phyloP scores from a whole-genome alignment of 2,329 filamentous ascomycete genomes.

The Aschersonia sp. region DNA sequence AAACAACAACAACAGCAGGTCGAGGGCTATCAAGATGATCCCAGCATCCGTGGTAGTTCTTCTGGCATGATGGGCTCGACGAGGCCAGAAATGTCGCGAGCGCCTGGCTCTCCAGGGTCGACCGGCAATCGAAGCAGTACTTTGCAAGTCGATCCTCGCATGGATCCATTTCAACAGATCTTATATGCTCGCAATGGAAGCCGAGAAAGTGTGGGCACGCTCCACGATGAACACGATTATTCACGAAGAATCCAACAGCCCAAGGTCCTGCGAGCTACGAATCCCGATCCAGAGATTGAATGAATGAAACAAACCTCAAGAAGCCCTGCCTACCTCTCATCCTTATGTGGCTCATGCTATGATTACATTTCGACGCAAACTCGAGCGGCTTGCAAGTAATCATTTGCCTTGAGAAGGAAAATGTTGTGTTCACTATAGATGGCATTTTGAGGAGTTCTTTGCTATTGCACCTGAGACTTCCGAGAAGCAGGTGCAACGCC shows the following conservation, averaged over 20 bases:
- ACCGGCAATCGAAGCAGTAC: constrained; percentile 36
- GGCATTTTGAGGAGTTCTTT: too few species aligned
- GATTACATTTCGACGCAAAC: too few species aligned
- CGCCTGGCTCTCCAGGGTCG: constrained; percentile 17
- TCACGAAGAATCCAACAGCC: constrained; percentile 43
- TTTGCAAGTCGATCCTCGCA: constrained; percentile 45
- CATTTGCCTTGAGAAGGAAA: too few species aligned
- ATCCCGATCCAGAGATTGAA: constrained; percentile 35
- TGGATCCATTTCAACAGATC: constrained; percentile 45
- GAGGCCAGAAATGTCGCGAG: constrained; percentile 26
- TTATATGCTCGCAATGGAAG: constrained; percentile 45
- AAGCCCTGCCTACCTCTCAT: too few species aligned
- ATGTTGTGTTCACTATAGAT: too few species aligned
- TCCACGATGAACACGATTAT: constrained; percentile 53
- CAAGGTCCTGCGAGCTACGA: constrained; percentile 46
- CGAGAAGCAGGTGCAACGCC: too few species aligned
- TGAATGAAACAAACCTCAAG: background rate
- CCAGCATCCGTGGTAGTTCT: constrained; percentile 35
- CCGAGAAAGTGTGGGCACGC: constrained; percentile 47
- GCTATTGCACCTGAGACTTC: too few species aligned
- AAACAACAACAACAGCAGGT: constrained; percentile 25
- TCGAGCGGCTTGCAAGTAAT: too few species aligned
- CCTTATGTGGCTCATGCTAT: too few species aligned
- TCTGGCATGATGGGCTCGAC: constrained; percentile 30
- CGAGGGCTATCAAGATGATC: constrained; percentile 26